Conservation (phyloP, 306 rosid genomes). For the Spatholobus suberectus region DNA sequence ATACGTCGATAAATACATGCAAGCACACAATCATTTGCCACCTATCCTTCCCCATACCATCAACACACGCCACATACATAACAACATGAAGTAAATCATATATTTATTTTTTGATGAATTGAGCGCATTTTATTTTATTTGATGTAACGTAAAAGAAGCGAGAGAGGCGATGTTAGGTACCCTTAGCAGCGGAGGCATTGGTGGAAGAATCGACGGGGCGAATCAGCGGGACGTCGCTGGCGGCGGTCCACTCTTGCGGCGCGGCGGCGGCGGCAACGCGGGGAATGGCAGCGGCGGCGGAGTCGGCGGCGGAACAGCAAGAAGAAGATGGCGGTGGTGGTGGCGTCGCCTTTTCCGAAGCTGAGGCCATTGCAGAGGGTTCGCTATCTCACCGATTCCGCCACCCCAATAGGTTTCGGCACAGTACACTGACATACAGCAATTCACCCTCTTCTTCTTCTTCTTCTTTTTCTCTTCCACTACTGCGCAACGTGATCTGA, state of each 20-base stretch:
- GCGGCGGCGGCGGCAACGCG: conserved; percentile 44
- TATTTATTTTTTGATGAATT: neutral
- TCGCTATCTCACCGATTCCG: conserved; percentile 70
- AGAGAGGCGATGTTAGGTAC: conserved; percentile 9
- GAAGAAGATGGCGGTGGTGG: conserved; percentile 45
- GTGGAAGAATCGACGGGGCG: conserved; percentile 60
- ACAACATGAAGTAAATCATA: neutral
- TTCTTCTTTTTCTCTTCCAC: no score
- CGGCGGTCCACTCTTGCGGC: conserved; percentile 60
- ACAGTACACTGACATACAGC: conserved; percentile 28
- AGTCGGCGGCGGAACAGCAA: conserved; percentile 48
- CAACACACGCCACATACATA: neutral
- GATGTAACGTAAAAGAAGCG: neutral
- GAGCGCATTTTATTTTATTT: neutral
- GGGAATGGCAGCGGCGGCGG: conserved; percentile 53
- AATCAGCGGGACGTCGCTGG: conserved; percentile 64
- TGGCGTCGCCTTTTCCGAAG: conserved; percentile 92
- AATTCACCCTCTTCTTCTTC: neutral
- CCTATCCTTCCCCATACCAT: neutral
- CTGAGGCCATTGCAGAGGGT: conserved; percentile 94
- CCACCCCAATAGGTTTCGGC: conserved; percentile 47
- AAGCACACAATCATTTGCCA: neutral
- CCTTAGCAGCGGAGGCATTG: conserved; percentile 66
- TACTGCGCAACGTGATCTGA: conserved; percentile 4
- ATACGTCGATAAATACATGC: neutral